A percentile compares a stretch with the other conserved stretches of the same genome.
These are phyloP conservation scores for Chlamydomonas reinhardtii DNA, from an alignment of 163 green algal genomes.

Conservation along the genomic window DNA sequence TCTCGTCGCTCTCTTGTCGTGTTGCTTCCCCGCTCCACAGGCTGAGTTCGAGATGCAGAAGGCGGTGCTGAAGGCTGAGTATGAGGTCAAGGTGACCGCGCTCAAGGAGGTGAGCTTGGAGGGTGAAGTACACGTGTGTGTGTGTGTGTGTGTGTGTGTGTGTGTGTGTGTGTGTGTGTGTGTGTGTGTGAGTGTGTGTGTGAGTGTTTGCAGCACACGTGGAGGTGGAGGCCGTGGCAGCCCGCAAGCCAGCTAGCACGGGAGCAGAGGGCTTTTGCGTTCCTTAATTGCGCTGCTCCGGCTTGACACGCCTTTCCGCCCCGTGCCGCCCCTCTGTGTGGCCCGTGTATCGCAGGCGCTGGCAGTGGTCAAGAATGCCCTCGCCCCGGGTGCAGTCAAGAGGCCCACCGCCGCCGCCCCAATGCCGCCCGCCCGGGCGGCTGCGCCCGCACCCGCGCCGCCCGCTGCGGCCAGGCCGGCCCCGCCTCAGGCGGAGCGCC, in stretches of 20 bases:
- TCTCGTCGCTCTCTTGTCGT: too few species aligned
- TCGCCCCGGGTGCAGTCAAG: neutral
- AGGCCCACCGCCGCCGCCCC: neutral
- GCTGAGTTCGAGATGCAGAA: constrained; percentile 49
- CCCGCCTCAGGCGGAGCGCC: too few species aligned
- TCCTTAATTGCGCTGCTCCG: neutral
- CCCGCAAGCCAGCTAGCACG: neutral
- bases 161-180: too few species aligned
- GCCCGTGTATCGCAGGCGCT: constrained; percentile 2
- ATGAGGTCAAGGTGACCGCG: constrained; percentile 39
- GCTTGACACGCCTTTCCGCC: too few species aligned
- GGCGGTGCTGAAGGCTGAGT: constrained; percentile 44
- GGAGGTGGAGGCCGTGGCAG: too few species aligned
- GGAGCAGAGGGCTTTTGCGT: too few species aligned
- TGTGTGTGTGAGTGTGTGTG: too few species aligned
- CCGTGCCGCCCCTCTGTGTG: too few species aligned
- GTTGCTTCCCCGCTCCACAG: neutral
- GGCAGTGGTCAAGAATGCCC: constrained; percentile 29
- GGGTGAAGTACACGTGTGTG: too few species aligned
- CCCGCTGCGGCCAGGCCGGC: neutral
- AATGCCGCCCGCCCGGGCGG: neutral
- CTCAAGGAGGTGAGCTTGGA: constrained; percentile 20
- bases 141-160: too few species aligned
- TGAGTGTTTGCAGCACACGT: too few species aligned
- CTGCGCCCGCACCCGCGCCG: neutral